Evolutionary conservation across 2,329 filamentous ascomycete genomes (phyloP).

Genomic region (Aspergillus costaricaensis): DNA sequence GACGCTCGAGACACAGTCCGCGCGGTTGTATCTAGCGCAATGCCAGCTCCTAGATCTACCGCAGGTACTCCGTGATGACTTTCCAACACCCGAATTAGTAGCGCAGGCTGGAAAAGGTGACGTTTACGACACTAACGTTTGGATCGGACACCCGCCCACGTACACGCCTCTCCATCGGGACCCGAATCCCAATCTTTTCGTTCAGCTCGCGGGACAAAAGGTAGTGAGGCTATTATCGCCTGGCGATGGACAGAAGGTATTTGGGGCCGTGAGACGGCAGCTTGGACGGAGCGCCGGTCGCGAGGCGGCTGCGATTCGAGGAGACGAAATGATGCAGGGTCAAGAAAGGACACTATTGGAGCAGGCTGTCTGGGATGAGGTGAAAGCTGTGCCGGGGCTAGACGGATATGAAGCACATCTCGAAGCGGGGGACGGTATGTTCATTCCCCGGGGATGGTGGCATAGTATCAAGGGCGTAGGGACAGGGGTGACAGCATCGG

Average conservation of each 20-base stretch:
- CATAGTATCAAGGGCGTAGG: conserved; percentile 73
- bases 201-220: conserved; percentile 77
- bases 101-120: conserved; percentile 69
- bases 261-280: conserved; percentile 52
- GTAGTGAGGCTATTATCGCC: conserved; percentile 71
- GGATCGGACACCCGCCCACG: conserved; percentile 83
- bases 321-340: conserved; percentile 89
- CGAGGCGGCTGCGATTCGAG: conserved; percentile 60
- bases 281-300: conserved; percentile 38
- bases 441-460: conserved; percentile 85
- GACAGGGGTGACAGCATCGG: conserved; percentile 59
- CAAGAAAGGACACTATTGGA: conserved; percentile 68
- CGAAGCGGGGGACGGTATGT: conserved; percentile 68
- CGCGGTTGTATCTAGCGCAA: conserved; percentile 81
- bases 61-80: conserved; percentile 59
- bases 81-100: conserved; percentile 69
- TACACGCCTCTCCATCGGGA: conserved; percentile 90
- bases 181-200: conserved; percentile 90
- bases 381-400: conserved; percentile 25
- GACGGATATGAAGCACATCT: conserved; percentile 58
- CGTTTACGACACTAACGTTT: conserved; percentile 83
- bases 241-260: conserved; percentile 63
- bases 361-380: conserved; percentile 66
- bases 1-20: conserved; percentile 24
- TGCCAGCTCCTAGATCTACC: conserved; percentile 72